Base-by-base conservation (phyloP, 2,329 filamentous ascomycete genomes). In the Aureobasidium leucospermi region DNA sequence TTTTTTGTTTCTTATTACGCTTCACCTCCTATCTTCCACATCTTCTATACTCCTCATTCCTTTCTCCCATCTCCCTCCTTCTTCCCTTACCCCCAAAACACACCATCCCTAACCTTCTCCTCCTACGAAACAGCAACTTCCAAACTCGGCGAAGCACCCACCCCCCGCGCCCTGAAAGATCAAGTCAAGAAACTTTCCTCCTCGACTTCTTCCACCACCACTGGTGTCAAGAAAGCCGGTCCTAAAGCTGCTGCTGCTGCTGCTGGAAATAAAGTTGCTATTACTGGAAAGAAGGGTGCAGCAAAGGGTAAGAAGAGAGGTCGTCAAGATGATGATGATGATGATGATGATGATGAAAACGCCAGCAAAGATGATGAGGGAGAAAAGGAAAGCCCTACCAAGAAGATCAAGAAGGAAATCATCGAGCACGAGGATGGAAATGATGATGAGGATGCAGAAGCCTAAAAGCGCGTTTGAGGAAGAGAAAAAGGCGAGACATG, bases 151-250 rank as follows among this genome's bases (percentile, higher is more conserved):
- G 48, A 61, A n/a, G 15, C 19, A 9, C 59, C 61, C 6, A 61
- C 61, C 28, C 13, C 15, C 10, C 61, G 61, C 34, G 61, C 61
- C 46, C 51, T 63, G 16, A 42, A 47, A 28, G 61, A 61, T 28
- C 58, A 57, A 23, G 19, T 63, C 47, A 56, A 59, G 6, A 62
- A 59, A 23, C 47, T 62, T 15, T 56, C 58, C 29, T 45, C 42
- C 2, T n/a, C n/a, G n/a, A n/a, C n/a, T n/a, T n/a, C n/a, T n/a
- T n/a, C n/a, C n/a, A n/a, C n/a, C 6, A 11, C 11, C 13, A 23
- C 19, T 23, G 19, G 2, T 23, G 23, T 7, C 23, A 31, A 29
- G 4, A 38, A 36, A 15, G 4, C 15, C 11, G 11, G n/a, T 7
- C 11, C 13, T 8, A 57, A 36, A 23, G n/a, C n/a, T n/a, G n/a